Percentiles rank a stretch among this genome's conserved stretches.
Evolutionary conservation across 1,139 yeast genomes (phyloP).

Genomic region (Blastobotrys elegans): DNA sequence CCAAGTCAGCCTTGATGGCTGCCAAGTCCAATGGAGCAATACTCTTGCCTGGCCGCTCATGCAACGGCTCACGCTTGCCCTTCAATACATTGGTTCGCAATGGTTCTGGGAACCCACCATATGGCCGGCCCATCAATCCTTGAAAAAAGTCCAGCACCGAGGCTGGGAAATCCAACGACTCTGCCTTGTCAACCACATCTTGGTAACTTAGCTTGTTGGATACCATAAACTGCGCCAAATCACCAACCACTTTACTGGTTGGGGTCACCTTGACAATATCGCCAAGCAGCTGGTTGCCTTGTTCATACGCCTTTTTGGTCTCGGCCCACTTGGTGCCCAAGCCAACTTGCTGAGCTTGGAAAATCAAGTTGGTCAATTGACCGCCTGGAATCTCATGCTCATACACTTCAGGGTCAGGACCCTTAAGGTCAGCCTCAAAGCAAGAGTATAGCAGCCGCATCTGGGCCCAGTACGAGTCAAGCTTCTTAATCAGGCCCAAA

Average conservation of each 20-base stretch:
- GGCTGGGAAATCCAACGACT: slow-evolving; percentile 94
- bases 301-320: slow-evolving; percentile 88
- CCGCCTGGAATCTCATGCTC: slow-evolving; percentile 99
- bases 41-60: slow-evolving; percentile 85
- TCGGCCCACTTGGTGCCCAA: slow-evolving; percentile 94
- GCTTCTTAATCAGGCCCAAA: slow-evolving; percentile 63
- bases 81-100: slow-evolving; percentile 81
- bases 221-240: slow-evolving; percentile 98
- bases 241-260: slow-evolving; percentile 98
- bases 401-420: slow-evolving; percentile 99
- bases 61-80: slow-evolving; percentile 86
- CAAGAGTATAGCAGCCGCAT: slow-evolving; percentile 95
- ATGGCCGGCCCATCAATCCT: slow-evolving; percentile 98
- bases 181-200: slow-evolving; percentile 83
- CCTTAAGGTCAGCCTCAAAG: slow-evolving; percentile 97
- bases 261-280: slow-evolving; percentile 98
- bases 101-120: slow-evolving; percentile 99
- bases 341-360: slow-evolving; percentile 99
- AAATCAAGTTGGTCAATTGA: slow-evolving; percentile 90
- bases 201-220: slow-evolving; percentile 80
- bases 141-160: slow-evolving; percentile 97
- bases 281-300: slow-evolving; percentile 85
- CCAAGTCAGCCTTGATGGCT: slow-evolving; percentile 65
- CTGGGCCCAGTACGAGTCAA: slow-evolving; percentile 97
- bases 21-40: slow-evolving; percentile 77